Evolutionary conservation across 495 filamentous ascomycete species (phyloP), one percentile per base, ranked within the genome.

Genomic region (Saxophila tyrrhenica): DNA sequence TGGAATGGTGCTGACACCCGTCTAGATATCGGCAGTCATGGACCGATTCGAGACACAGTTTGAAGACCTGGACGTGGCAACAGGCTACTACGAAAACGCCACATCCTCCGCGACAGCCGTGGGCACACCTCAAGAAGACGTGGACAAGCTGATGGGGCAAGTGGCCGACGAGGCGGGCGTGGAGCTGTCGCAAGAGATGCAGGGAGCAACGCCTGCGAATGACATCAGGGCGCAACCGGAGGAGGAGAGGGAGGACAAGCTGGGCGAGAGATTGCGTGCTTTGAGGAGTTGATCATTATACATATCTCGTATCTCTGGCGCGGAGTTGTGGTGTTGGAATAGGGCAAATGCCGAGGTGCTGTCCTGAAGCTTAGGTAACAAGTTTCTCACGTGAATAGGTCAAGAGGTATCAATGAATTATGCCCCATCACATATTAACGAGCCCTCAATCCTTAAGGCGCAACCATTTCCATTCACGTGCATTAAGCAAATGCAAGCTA

Each of bases 11-110:
- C 17, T 44, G 32, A 48, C 38, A 17, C 1, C 32, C 11, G 29
- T 22, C 19, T 48, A 78, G 72, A 81, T 81, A 52, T 78, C 76
- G 21, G 73, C 73, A 25, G 58, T 67, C 48, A 88, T 91, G 74
- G 86, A 90, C 63, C 80, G 82, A 62, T 89, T 87, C 73, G 83
- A 87, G 66, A 75, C 77, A 43, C 86, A 91, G 67, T 89, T 88
- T 71, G 86, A 90, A 62, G 85, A 90, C 60, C 80, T 90, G 54
- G 86, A 88, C 66, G 85, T 90, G 59, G 80, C 78, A 62, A 88
- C 84, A 48, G 82, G 81, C 22, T 88, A 88, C 69, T 89, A 89
- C 71, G 84, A 89, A 69, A 88, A 86, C 64, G 86, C 86, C 41
- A 89, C 87, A 45, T 78, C 80, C 9, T 78, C 78, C 42, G 81